Conservation (phyloP, 805 yeast species). For the Metschnikowia vanudenii region DNA sequence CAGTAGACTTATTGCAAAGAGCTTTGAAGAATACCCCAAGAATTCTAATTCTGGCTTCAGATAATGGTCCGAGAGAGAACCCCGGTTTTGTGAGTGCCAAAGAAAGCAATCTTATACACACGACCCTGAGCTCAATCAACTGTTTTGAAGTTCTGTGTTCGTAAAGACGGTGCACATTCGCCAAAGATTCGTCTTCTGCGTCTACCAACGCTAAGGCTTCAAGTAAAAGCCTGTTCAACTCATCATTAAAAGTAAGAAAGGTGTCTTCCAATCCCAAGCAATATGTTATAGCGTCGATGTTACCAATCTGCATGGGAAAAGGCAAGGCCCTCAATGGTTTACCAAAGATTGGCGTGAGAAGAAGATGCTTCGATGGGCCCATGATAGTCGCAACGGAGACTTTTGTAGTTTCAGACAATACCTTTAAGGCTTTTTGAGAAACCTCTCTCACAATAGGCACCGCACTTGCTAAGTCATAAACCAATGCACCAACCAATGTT, state of each 20-base stretch:
- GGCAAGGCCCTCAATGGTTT: slow-evolving; percentile 96
- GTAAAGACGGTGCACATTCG: slow-evolving; percentile 79
- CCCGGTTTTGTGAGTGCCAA: slow-evolving; percentile 83
- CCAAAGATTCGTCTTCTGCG: slow-evolving; percentile 94
- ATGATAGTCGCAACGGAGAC: slow-evolving; percentile 74
- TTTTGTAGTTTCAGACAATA: slow-evolving; percentile 66
- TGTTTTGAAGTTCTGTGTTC: slow-evolving; percentile 90
- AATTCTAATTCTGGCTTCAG: slow-evolving; percentile 78
- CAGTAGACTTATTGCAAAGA: slow-evolving; percentile 76
- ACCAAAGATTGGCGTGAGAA: slow-evolving; percentile 92
- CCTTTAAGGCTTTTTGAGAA: slow-evolving; percentile 66
- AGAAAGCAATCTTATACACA: slow-evolving; percentile 80
- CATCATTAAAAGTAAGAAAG: slow-evolving; percentile 84
- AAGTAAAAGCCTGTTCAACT: slow-evolving; percentile 74
- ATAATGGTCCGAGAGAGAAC: slow-evolving; percentile 69
- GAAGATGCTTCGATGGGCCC: slow-evolving; percentile 75
- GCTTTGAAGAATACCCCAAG: slow-evolving; percentile 95
- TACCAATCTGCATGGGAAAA: slow-evolving; percentile 98
- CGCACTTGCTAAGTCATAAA: slow-evolving; percentile 89
- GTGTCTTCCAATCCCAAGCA: slow-evolving; percentile 80
- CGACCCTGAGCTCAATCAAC: slow-evolving; percentile 80
- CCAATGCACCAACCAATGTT: slow-evolving; percentile 82
- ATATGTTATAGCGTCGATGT: slow-evolving; percentile 94
- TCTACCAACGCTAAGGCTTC: slow-evolving; percentile 95
- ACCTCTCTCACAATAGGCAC: slow-evolving; percentile 79